Evolutionary conservation across 495 filamentous ascomycete genomes (phyloP), one percentile per base, ranked within the genome.

Genomic region (Zalerion maritima): DNA sequence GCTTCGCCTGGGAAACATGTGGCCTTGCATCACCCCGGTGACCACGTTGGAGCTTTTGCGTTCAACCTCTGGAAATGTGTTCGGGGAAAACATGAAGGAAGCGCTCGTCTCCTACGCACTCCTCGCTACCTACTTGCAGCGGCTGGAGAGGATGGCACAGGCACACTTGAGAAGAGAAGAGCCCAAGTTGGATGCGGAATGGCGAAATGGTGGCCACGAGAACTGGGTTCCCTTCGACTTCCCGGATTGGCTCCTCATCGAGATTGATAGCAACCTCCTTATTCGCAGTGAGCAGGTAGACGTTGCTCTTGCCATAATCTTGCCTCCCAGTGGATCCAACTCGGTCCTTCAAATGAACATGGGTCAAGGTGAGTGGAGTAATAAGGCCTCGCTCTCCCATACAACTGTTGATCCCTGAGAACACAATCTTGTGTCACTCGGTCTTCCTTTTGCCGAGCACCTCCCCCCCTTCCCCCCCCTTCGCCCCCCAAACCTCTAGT

Each of bases 201-300:
- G 41, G 5, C 15, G 32, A 3, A 63, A 69, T 42, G 7, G 17
- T 0, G 67, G 67, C 3, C 69, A 73, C 38, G 19, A 31, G 4
- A 70, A 69, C 31, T 75, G 69, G 71, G 20, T 47, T 0, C 60
- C 67, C 0, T 15, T 43, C 0, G 25, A 63, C 6, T 21, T 29
- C 4, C 51, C 63, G 0, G 71, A 75, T 29, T 73, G 67, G 65
- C 37, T 75, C 0, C 48, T 75, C 7, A 43, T 75, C 1, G 71
- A 75, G 33, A 61, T 75, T 20, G 71, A 75, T 9, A 37, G 46
- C 5, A 55, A 73, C 32, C 37, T 73, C 1, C 41, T 71, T 2
- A 64, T 75, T 21, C 50, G 70, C 0, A 29, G 36, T 0, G 60
- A 55, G 4, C 70, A 75, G 32, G 51, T 66, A 1, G 52, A 63